Base-by-base conservation (phyloP, 768 basidiomycete genomes). In the Cystofilobasidium macerans region DNA sequence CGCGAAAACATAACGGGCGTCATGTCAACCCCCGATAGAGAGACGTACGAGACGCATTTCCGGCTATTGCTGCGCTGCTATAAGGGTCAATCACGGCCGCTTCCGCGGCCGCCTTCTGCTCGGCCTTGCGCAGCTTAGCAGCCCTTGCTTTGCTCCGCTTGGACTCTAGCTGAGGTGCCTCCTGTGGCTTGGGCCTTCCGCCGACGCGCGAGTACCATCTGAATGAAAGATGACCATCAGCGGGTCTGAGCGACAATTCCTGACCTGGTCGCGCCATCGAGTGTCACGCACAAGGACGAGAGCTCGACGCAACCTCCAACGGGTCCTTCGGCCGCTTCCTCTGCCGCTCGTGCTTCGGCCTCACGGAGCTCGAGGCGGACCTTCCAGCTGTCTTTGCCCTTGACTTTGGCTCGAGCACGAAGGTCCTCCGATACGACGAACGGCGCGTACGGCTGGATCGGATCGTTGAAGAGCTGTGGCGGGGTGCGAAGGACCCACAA, bases 381-480 rank as follows among this genome's bases (percentile, higher is more conserved):
- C 51, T 54, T 54, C 51, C 51, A 54, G 18, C 51, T 54, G 5
- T 54, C n/a, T 30, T 54, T 54, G 13, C 51, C 51, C 51, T 54
- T 54, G 28, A 8, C 28, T 20, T 32, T 54, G 16, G 51, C 51
- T 26, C 51, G 51, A 2, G 26, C 51, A 7, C 30, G 26, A 2
- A 54, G 51, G 18, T 54, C 51, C 3, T 28, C 30, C 18, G 51
- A 30, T 8, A 54, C 51, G 2, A 2, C 30, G 51, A 30, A 54
- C 28, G 51, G 51, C 28, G 28, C 30, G 30, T 30, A 54, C 2
- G 51, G 51, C 2, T 7, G 18, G 30, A 54, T 7, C 18, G 51
- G 51, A 30, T 54, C 51, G 51, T 54, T 54, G 30, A 14, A 54
- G 7, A 28, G 28, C 51, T 54, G 51, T 7, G 5, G 9, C 4